Evolutionary conservation across 169 alveolate genomes (phyloP), one percentile per base, ranked within the genome.

Genomic region (Plasmodium vivax): DNA sequence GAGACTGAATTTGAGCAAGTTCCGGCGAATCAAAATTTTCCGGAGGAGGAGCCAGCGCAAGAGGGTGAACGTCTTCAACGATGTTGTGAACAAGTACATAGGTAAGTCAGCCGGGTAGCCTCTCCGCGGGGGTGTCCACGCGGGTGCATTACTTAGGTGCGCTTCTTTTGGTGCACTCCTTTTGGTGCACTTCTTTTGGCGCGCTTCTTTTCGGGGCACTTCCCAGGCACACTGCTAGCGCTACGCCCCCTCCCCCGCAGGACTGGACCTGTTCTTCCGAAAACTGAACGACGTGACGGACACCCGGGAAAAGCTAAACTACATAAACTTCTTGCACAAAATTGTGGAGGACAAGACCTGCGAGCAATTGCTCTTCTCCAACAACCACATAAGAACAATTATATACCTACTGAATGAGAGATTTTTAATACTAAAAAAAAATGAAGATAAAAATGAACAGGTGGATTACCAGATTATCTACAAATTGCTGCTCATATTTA

Each of bases 31-130:
- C 8, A 81, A 92, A 32, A 12, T 72, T 30, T 82, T 92, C 56
- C 72, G 92, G 83, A 91, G 58, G 83, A 83, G 84, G 72, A 92
- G 36, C n/a, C 84, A 73, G 34, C 74, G 14, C 73, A 83, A 92
- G 58, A 71, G 84, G 56, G 82, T 92, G 41, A 47, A 73, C 16
- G 85, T 72, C 34, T 92, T 92, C 36, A 92, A 92, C 56, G 92
- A 83, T 82, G 95, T 83, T 34, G 95, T 92, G 12, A 92, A 92
- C 58, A 92, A 92, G 58, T 92, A 92, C 54, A 92, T 92, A 71
- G 95, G 95, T 92, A 92, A 27, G 47, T 68, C 6, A 27, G 5
- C 7, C n/a, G 32, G 3, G 5, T 7, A 14, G 14, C 10, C 19
- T 19, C 34, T 2, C 34, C 8, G n/a, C 38, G 77, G 32, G 77